phyloP scores from a whole-genome alignment of 768 basidiomycete genomes.

The Clavulina sp. region DNA sequence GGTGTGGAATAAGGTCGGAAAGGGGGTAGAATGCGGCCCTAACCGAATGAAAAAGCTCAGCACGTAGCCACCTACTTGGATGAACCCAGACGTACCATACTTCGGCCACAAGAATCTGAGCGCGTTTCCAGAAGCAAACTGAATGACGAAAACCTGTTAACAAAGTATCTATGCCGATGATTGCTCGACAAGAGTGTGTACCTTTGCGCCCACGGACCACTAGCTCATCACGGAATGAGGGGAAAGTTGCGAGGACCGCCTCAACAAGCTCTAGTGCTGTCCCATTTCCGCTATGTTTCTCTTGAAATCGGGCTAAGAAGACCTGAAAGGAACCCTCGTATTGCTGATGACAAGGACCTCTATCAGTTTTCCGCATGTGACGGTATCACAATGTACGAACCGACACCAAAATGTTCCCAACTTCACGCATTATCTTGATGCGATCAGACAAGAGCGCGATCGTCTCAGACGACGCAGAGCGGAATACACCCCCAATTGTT shows the following conservation, averaged over 20 bases:
- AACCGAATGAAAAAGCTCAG: neutral
- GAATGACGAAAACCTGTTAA: slow-evolving; percentile 1
- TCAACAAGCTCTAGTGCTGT: slow-evolving; percentile 59
- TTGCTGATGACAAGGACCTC: slow-evolving; percentile 23
- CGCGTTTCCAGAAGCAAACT: slow-evolving; percentile 82
- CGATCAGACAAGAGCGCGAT: slow-evolving; percentile 58
- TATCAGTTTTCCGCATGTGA: neutral
- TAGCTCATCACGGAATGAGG: slow-evolving; percentile 58
- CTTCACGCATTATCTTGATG: slow-evolving; percentile 59
- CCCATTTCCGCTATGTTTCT: slow-evolving; percentile 32
- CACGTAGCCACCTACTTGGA: neutral
- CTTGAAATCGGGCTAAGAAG: slow-evolving; percentile 45
- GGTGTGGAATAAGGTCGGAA: slow-evolving; percentile 29
- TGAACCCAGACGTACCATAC: slow-evolving; percentile 30
- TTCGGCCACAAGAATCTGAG: slow-evolving; percentile 83
- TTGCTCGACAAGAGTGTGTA: slow-evolving; percentile 16
- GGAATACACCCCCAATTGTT: slow-evolving; percentile 51
- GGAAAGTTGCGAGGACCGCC: slow-evolving; percentile 51
- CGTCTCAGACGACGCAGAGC: slow-evolving; percentile 40
- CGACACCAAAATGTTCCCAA: slow-evolving; percentile 54
- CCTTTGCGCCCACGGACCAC: slow-evolving; percentile 40
- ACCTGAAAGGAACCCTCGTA: slow-evolving; percentile 55
- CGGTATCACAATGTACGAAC: slow-evolving; percentile 12
- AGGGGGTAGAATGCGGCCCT: slow-evolving; percentile 64
- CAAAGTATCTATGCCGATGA: neutral